A percentile compares a stretch with the other conserved stretches of the same genome.
These are phyloP conservation scores for Naumovozyma baii DNA, from an alignment of 805 yeast genomes.

Conservation along the genomic window DNA sequence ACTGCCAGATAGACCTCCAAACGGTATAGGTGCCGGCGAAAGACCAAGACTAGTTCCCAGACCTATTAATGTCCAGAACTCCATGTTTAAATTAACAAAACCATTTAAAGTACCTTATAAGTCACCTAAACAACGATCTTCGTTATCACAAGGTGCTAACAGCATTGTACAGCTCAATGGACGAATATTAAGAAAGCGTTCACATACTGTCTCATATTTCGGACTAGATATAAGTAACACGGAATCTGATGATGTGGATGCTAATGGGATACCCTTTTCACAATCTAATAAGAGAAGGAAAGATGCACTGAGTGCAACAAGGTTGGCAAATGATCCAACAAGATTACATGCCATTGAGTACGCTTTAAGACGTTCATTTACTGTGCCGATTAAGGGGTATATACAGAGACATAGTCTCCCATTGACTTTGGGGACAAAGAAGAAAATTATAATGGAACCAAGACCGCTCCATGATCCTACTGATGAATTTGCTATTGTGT, in stretches of 20 bases:
- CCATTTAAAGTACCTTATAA: slow-evolving; percentile 64
- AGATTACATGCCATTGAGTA: slow-evolving; percentile 31
- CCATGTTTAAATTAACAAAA: slow-evolving; percentile 43
- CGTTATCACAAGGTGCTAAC: background rate
- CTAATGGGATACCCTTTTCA: slow-evolving; percentile 16
- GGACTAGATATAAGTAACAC: slow-evolving; percentile 27
- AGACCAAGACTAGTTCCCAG: slow-evolving; percentile 49
- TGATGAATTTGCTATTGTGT: slow-evolving; percentile 85
- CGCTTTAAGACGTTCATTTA: slow-evolving; percentile 41
- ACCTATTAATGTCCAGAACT: slow-evolving; percentile 45
- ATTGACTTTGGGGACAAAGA: slow-evolving; percentile 76
- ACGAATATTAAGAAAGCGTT: slow-evolving; percentile 19
- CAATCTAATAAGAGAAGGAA: slow-evolving; percentile 29
- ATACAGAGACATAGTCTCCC: slow-evolving; percentile 41
- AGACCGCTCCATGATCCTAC: slow-evolving; percentile 91
- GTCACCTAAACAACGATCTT: slow-evolving; percentile 5
- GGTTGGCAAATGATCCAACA: slow-evolving; percentile 35
- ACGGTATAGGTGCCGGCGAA: slow-evolving; percentile 58
- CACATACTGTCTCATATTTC: slow-evolving; percentile 33
- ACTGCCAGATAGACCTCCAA: slow-evolving; percentile 36
- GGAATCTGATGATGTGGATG: slow-evolving; percentile 22
- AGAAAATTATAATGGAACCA: slow-evolving; percentile 64
- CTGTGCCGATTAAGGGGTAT: slow-evolving; percentile 47
- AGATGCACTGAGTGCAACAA: slow-evolving; percentile 55
- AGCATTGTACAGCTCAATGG: slow-evolving; percentile 2